Evolutionary conservation across 768 basidiomycete genomes (phyloP), one percentile per base, ranked within the genome.

Genomic region (Brasilioporus rufonigricans): DNA sequence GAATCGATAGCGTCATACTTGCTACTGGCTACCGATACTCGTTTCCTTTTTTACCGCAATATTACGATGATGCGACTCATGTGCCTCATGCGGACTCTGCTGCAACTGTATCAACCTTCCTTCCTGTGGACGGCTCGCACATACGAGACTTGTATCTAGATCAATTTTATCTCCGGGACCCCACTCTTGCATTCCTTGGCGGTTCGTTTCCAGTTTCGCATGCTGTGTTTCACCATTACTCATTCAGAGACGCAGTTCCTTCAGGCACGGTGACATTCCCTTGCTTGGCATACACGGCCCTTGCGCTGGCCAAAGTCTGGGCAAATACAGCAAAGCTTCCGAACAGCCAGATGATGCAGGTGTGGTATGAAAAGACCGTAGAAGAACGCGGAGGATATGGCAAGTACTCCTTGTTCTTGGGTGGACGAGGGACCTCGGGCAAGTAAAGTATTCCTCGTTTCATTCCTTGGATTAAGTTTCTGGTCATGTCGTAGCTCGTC

Each of bases 1-100:
- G 48, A 23, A 23, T 40, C 27, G 61, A 62, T 19, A 48, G 49
- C 5, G 44, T 61, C 23, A 56, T 63, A 38, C 18, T 56, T 7
- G 49, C 61, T 2, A 63, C 61, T n/a, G n/a, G n/a, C n/a, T n/a
- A n/a, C n/a, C n/a, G n/a, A n/a, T n/a, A n/a, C n/a, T n/a, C n/a
- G n/a, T 63, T 38, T 14, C 62, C 61, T 21, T 63, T 62, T 44
- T 44, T 63, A 19, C 26, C 61, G 14, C 61, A 57, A 29, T 59
- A 59, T 31, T 63, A 63, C 23, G 62, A 63, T 6, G 44, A 16
- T 21, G 50, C 47, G n/a, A 35, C 53, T 1, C 45, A 58, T 10
- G 40, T 19, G 5, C 48, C 52, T 19, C 40, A 44, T 5, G 31
- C 32, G 14, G 39, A 46, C 2, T 46, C 53, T 3, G 32, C 49